Evolutionary conservation across 2,329 filamentous ascomycete genomes (phyloP), one percentile per base, ranked within the genome.

Genomic region (Penicillium carneum): DNA sequence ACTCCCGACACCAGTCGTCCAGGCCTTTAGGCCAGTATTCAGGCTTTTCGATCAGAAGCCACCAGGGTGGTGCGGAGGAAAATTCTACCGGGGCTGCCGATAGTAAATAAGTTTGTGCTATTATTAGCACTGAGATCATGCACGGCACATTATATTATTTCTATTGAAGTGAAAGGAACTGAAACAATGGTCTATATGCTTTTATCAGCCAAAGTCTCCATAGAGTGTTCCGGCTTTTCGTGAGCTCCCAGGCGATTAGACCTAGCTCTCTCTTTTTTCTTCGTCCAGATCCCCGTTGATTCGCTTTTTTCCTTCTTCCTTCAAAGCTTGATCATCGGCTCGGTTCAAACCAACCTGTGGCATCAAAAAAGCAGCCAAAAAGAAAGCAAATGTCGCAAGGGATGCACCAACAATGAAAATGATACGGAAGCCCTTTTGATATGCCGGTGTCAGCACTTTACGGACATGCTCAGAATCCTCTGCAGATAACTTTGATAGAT

Each of bases 401-500:
- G 69, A 67, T 0, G 79, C 76, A 2, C 74, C 74, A 11, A 79
- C 69, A 4, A 79, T 62, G 59, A 81, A 81, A 5, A 81, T 75
- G 31, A 77, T 75, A 11, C 73, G 70, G 61, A 81, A 81, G 0
- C 76, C 79, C 10, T 69, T 67, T 34, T 71, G 69, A 58, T 81
- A 81, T 0, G 76, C 77, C 1, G 73, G 66, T 20, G 77, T 69
- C 11, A 79, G 55, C 3, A 75, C 59, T 26, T 63, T 61, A 43
- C 71, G 75, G 6, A 72, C 69, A 31, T 65, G 64, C 12, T 65
- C 66, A 7, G 69, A 71, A 51, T 74, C 67, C 2, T 58, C 63
- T 4, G 26, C 53, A 4, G 70, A 69, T 7, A 74, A 65, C 6
- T 66, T 61, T 9, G 74, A 71, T 3, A 77, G 63, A 36, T 71